Conservation (phyloP, 208 protist genomes). For the Spongospora subterranea region DNA sequence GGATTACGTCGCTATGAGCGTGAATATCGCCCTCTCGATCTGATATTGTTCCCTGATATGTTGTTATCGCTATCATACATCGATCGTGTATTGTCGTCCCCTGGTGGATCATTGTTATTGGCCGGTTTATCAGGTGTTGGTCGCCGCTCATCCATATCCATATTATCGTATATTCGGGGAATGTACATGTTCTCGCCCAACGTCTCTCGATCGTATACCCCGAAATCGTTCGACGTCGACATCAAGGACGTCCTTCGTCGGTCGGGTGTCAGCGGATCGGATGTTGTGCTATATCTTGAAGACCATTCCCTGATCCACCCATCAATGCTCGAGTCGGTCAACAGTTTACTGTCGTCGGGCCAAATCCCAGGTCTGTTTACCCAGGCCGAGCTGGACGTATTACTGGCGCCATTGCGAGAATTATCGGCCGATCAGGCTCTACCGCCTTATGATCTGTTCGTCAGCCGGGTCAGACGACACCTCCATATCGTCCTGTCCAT, state of each 20-base stretch:
- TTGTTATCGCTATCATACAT: slow-evolving; percentile 87
- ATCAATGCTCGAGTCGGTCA: slow-evolving; percentile 77
- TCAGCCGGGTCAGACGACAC: slow-evolving; percentile 81
- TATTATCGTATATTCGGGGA: slow-evolving; percentile 87
- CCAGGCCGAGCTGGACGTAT: slow-evolving; percentile 91
- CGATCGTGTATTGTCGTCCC: slow-evolving; percentile 91
- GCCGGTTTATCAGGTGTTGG: slow-evolving; percentile 90
- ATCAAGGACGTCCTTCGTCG: slow-evolving; percentile 87
- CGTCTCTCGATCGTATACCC: slow-evolving; percentile 85
- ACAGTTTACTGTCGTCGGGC: slow-evolving; percentile 91
- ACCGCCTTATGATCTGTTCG: slow-evolving; percentile 82
- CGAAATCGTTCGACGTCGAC: slow-evolving; percentile 91
- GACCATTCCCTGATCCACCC: slow-evolving; percentile 87
- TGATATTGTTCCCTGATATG: slow-evolving; percentile 92
- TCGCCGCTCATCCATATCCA: slow-evolving; percentile 82
- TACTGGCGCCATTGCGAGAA: slow-evolving; percentile 75
- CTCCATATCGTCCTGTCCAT: slow-evolving; percentile 92
- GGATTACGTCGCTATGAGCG: slow-evolving; percentile 82
- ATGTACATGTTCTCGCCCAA: slow-evolving; percentile 86
- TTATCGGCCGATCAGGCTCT: slow-evolving; percentile 68
- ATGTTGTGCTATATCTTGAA: slow-evolving; percentile 89
- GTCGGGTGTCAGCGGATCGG: slow-evolving; percentile 86
- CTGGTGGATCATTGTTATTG: slow-evolving; percentile 88
- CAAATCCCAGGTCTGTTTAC: slow-evolving; percentile 94
- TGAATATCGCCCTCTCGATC: slow-evolving; percentile 86